Base-by-base conservation (phyloP, 2,329 filamentous ascomycete genomes). In the Hawksworthiomyces lignivorus region DNA sequence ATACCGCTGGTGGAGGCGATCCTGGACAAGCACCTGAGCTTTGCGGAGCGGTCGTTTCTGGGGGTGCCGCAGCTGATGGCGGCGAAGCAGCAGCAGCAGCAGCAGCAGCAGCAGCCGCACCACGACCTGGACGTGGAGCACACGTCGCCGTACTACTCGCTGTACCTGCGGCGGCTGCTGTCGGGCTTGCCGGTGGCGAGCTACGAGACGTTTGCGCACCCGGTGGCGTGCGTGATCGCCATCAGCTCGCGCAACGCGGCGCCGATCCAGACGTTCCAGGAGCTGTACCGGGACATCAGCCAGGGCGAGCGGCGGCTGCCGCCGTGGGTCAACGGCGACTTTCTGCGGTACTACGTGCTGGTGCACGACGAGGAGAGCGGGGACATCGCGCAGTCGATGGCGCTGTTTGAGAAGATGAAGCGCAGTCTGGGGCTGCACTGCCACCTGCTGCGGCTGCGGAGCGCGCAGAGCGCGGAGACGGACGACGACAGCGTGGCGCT, bases 331-430 rank as follows among this genome's bases (percentile, higher is more conserved):
- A 82, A 94, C 56, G 82, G 84, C 22, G 88, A 97, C 48, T 98
- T 92, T 60, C 68, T 98, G 49, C 78, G 92, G 49, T 98, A 98
- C 62, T 98, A 98, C 62, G 86, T 98, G 14, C 70, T 98, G 31
- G 83, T 98, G 15, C 92, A 98, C 55, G 92, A 98, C 53, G 94
- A 98, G 63, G 92, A 98, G 57, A 80, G 80, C 47, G 90, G 95
- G 56, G 89, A 98, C 58, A 94, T 97, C 47, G 78, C 79, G 28
- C 84, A 88, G 62, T 94, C 89, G 11, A 90, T 90, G 61, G 77
- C 80, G 15, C 70, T 97, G 21, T 98, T 95, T 61, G 92, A 98
- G 53, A 87, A 96, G 61, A 98, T 98, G 94, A 98, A 97, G 64
- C 80, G 92, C n/a, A 87, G 96, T 63, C 87, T 98, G 50, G 92